Evolutionary conservation across 495 filamentous ascomycete species (phyloP).

Genomic region (Penicillium egyptiacum): DNA sequence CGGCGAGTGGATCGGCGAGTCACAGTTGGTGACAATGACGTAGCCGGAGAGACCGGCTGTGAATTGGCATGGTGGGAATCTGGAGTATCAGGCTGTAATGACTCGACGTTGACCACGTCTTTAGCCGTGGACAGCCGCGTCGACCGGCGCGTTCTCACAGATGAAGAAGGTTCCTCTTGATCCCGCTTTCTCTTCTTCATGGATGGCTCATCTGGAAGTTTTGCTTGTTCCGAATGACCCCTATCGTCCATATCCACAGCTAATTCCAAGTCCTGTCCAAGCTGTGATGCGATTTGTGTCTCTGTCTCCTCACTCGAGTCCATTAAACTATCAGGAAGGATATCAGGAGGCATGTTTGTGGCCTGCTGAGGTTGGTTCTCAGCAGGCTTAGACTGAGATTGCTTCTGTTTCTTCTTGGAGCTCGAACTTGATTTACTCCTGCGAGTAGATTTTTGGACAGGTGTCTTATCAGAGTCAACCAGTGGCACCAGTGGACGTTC

Average conservation of each 20-base stretch:
- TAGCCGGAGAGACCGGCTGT: conserved; percentile 8
- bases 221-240: conserved; percentile 1
- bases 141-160: conserved; percentile 30
- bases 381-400: neutral
- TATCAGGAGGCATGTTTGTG: neutral
- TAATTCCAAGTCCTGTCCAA: conserved; percentile 44
- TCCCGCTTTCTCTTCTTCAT: conserved; percentile 44
- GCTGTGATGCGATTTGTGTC: conserved; percentile 45
- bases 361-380: neutral
- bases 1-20: conserved; percentile 28
- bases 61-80: conserved; percentile 19
- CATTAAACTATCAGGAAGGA: conserved; percentile 14
- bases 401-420: conserved; percentile 7
- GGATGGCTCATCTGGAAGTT: conserved; percentile 11
- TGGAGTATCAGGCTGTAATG: conserved; percentile 16
- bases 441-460: conserved; percentile 1
- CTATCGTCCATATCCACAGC: conserved; percentile 32
- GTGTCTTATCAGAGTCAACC: conserved; percentile 3
- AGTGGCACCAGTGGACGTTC: neutral
- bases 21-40: conserved; percentile 19
- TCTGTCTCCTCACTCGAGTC: conserved; percentile 47
- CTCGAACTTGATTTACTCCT: conserved; percentile 5
- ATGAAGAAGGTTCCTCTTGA: conserved; percentile 18
- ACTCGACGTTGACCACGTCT: conserved; percentile 9
- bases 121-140: conserved; percentile 28